Base-by-base conservation (phyloP, 2,329 filamentous ascomycete species). In the Chrysoporthe deuterocubensis region DNA sequence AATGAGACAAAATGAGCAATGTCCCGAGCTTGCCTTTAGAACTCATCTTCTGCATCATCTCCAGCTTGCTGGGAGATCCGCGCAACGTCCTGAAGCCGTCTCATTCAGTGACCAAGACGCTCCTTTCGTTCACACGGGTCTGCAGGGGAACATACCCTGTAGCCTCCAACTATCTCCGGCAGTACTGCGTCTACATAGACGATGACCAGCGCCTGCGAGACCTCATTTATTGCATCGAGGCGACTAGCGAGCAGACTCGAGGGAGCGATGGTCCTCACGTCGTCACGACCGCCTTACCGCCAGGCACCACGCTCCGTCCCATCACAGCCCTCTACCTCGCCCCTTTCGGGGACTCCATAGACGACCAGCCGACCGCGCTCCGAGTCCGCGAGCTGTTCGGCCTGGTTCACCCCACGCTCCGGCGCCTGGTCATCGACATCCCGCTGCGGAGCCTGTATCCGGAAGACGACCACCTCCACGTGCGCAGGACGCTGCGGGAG, bases 371-470 rank as follows among this genome's bases (percentile, higher is more conserved):
- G 5, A 79, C 78, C 26, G 81, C 82, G 0, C 71, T 71, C 26
- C 79, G 77, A 77, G 77, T 82, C 48, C 77, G 78, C 6, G 78
- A 81, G 56, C 75, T 86, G 1, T 77, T 86, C 61, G 77, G 74
- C 66, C 76, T 79, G 67, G 75, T 82, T 42, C 76, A 76, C 61
- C 71, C 73, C 26, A 79, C 79, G 7, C 77, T 87, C 57, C 77
- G 74, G 56, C 80, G 81, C 26, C 77, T 86, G 7, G 77, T 85
- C 59, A 78, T 86, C 54, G 77, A 83, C 67, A 83, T 85, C 71
- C 83, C 83, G 7, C 80, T 85, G 58, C 76, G 79, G 32, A 81
- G 76, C 64, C 74, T 84, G 18, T 78, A 80, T 40, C 78, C 78
- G 1, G 76, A 78, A 34, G 77, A 83, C 42, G 82, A 85, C 66